These are phyloP conservation scores for Staphylotrichum longicolle DNA, from an alignment of 495 filamentous ascomycete genomes.

Conservation along the genomic window DNA sequence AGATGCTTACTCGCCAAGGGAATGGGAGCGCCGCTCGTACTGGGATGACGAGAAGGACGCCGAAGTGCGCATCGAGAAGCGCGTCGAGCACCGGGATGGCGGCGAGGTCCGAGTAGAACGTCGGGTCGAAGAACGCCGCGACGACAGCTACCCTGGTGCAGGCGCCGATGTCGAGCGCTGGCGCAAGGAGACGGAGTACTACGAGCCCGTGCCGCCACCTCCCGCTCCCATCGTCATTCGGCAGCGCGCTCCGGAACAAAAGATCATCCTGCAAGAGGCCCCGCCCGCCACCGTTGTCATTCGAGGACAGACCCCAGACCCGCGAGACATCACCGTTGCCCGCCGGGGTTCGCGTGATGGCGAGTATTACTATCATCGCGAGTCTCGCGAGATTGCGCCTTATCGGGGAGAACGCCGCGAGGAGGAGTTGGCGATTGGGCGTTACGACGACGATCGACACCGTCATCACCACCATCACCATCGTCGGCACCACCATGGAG, in stretches of 20 bases:
- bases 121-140: slow-evolving; percentile 44
- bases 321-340: slow-evolving; percentile 47
- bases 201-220: slow-evolving; percentile 50
- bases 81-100: slow-evolving; percentile 43
- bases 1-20: slow-evolving; percentile 24
- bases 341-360: slow-evolving; percentile 59
- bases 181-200: slow-evolving; percentile 67
- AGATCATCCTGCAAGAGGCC: slow-evolving; percentile 71
- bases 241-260: slow-evolving; percentile 58
- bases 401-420: slow-evolving; percentile 58
- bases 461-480: slow-evolving; percentile 56
- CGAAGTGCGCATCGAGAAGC: slow-evolving; percentile 46
- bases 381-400: slow-evolving; percentile 52
- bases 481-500: slow-evolving; percentile 34
- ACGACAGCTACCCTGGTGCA: slow-evolving; percentile 35
- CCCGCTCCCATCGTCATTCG: slow-evolving; percentile 66
- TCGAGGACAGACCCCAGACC: slow-evolving; percentile 53
- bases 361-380: slow-evolving; percentile 50
- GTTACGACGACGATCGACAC: slow-evolving; percentile 44
- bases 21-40: slow-evolving; percentile 41
- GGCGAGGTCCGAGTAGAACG: slow-evolving; percentile 49
- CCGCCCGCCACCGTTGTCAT: slow-evolving; percentile 67
- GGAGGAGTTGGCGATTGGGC: slow-evolving; percentile 45
- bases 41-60: slow-evolving; percentile 42
- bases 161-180: slow-evolving; percentile 58